Conservation (phyloP, 129 eudicot genomes). For the Erigeron canadensis region DNA sequence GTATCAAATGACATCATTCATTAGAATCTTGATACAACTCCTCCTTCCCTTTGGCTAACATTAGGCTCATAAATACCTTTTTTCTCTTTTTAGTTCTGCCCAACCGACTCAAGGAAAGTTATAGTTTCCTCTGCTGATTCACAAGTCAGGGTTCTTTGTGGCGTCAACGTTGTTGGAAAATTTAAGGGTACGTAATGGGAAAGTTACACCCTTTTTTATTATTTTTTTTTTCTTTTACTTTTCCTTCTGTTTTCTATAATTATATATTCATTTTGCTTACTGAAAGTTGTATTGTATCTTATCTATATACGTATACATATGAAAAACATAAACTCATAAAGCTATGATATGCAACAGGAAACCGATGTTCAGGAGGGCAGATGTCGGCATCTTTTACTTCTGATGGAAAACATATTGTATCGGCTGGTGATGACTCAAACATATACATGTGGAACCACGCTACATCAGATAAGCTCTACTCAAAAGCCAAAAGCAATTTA, state of each 20-base stretch:
- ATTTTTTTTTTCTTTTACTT: too few species aligned
- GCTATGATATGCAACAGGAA: conserved; percentile 37
- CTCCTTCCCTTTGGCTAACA: too few species aligned
- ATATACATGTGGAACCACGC: conserved; percentile 68
- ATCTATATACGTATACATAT: too few species aligned
- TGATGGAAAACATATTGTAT: conserved; percentile 67
- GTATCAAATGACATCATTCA: neutral
- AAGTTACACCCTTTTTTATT: too few species aligned
- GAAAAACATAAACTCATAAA: neutral
- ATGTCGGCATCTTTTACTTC: conserved; percentile 75
- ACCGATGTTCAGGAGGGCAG: conserved; percentile 67
- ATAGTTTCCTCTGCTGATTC: conserved; percentile 87
- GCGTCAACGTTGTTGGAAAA: conserved; percentile 58
- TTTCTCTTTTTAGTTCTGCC: conserved; percentile 54
- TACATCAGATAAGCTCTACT: conserved; percentile 27
- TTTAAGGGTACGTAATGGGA: conserved; percentile 62
- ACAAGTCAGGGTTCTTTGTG: conserved; percentile 66
- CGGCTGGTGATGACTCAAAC: conserved; percentile 73
- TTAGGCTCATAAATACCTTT: neutral
- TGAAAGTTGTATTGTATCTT: neutral
- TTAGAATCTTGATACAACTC: neutral
- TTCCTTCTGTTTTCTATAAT: neutral
- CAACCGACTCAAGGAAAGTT: conserved; percentile 61
- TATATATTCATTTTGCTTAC: neutral
- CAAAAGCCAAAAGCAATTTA: conserved; percentile 45